Evolutionary conservation across 306 rosid genomes (phyloP).

Genomic region (Hylodesmum podocarpum): DNA sequence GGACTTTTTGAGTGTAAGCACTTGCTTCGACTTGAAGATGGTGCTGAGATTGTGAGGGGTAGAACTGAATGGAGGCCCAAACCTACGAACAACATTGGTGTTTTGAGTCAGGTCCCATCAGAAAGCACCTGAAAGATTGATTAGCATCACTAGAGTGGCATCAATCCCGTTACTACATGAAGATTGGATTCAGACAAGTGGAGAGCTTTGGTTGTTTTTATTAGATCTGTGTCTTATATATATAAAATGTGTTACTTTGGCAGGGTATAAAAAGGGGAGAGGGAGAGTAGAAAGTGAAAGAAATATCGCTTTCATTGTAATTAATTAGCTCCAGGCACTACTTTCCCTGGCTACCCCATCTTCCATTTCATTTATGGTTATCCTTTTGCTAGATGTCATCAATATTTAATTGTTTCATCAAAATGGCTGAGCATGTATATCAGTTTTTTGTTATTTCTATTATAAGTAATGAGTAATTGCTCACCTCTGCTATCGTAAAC

Average conservation of each 20-base stretch:
- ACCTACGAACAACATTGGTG: slow-evolving; percentile 38
- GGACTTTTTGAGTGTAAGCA: slow-evolving; percentile 76
- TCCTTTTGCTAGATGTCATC: slow-evolving; percentile 29
- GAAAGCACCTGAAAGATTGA: slow-evolving; percentile 32
- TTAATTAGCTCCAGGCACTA: slow-evolving; percentile 34
- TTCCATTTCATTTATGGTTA: slow-evolving; percentile 31
- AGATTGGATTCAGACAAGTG: slow-evolving; percentile 27
- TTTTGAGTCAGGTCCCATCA: slow-evolving; percentile 45
- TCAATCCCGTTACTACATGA: slow-evolving; percentile 8
- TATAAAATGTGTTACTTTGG: slow-evolving; percentile 30
- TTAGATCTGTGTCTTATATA: slow-evolving; percentile 30
- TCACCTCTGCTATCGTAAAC: too few relatives aligned
- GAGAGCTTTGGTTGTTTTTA: slow-evolving; percentile 42
- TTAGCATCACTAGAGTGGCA: slow-evolving; percentile 24
- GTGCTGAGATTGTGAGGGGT: slow-evolving; percentile 88
- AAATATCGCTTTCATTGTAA: slow-evolving; percentile 52
- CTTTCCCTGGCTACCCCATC: slow-evolving; percentile 15
- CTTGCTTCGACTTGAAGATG: slow-evolving; percentile 73
- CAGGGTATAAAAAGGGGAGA: neutral
- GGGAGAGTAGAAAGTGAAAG: slow-evolving; percentile 31
- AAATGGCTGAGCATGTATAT: slow-evolving; percentile 42
- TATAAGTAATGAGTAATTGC: neutral
- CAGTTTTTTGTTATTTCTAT: neutral
- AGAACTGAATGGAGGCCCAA: slow-evolving; percentile 93
- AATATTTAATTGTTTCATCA: slow-evolving; percentile 32